These are phyloP conservation scores for Wallacemonas sp. DNA, from an alignment of 208 protist species.

Conservation along the genomic window DNA sequence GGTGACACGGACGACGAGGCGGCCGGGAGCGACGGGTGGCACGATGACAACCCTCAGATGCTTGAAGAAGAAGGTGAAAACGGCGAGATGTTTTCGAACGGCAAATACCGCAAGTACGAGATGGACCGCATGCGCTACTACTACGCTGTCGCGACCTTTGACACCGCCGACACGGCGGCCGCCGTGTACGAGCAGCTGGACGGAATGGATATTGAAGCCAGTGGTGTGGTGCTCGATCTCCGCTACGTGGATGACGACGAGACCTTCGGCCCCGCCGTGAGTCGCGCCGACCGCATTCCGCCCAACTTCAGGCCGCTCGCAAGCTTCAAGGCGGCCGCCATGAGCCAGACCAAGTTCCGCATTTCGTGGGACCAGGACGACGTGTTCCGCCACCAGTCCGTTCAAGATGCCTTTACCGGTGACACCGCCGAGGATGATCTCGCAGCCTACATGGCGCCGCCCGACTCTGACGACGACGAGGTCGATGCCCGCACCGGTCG, in stretches of 20 bases:
- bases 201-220: constrained; percentile 95
- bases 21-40: constrained; percentile 56
- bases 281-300: constrained; percentile 61
- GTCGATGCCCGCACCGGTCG: constrained; percentile 6
- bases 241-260: constrained; percentile 96
- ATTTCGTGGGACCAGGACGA: constrained; percentile 94
- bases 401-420: constrained; percentile 85
- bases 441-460: constrained; percentile 84
- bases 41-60: constrained; percentile 77
- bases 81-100: constrained; percentile 88
- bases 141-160: constrained; percentile 97
- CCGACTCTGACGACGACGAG: constrained; percentile 78
- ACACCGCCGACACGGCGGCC: constrained; percentile 88
- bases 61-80: constrained; percentile 74
- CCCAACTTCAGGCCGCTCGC: constrained; percentile 79
- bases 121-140: constrained; percentile 95
- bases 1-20: constrained; percentile 46
- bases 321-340: constrained; percentile 78
- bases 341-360: constrained; percentile 86
- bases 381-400: constrained; percentile 74
- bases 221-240: constrained; percentile 94
- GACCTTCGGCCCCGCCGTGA: constrained; percentile 67
- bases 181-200: constrained; percentile 94
- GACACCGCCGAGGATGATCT: constrained; percentile 88
- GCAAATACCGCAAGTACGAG: constrained; percentile 94